phyloP scores from a whole-genome alignment of 805 yeast genomes.

The Barnettozyma vustinii region DNA sequence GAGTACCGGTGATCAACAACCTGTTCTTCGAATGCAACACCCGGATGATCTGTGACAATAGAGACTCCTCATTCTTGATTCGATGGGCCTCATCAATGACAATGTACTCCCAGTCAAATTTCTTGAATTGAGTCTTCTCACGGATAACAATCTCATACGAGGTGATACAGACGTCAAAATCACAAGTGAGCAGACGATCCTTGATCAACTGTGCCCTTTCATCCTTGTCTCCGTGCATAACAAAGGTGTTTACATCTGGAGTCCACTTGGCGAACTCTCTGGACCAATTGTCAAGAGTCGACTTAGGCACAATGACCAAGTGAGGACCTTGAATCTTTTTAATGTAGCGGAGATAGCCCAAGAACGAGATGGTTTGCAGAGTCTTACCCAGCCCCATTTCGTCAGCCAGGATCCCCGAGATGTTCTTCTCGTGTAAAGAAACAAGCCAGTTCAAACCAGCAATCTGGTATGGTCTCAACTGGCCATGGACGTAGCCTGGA shows the following conservation, averaged over 20 bases:
- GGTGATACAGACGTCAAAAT: slow-evolving; percentile 58
- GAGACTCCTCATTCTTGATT: slow-evolving; percentile 58
- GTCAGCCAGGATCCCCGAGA: slow-evolving; percentile 76
- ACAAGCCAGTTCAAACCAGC: slow-evolving; percentile 81
- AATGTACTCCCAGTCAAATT: slow-evolving; percentile 71
- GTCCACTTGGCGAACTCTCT: slow-evolving; percentile 77
- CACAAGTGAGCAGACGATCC: slow-evolving; percentile 45
- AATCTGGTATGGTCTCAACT: slow-evolving; percentile 66
- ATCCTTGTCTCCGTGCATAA: slow-evolving; percentile 71
- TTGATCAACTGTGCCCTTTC: slow-evolving; percentile 52
- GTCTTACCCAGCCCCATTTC: slow-evolving; percentile 88
- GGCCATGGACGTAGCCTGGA: slow-evolving; percentile 67
- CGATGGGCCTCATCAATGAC: slow-evolving; percentile 82
- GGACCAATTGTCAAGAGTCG: slow-evolving; percentile 77
- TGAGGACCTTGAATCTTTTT: slow-evolving; percentile 64
- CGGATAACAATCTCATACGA: slow-evolving; percentile 75
- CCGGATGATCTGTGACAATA: slow-evolving; percentile 68
- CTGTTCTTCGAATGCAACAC: slow-evolving; percentile 67
- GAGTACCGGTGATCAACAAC: slow-evolving; percentile 75
- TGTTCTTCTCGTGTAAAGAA: slow-evolving; percentile 57
- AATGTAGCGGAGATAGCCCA: slow-evolving; percentile 65
- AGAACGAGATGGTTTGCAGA: slow-evolving; percentile 62
- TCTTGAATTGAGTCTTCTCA: slow-evolving; percentile 61
- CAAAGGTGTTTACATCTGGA: slow-evolving; percentile 67
- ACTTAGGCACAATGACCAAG: slow-evolving; percentile 71